These are phyloP conservation scores for Starmerella bombicola DNA, from an alignment of 805 yeast species.

Conservation along the genomic window DNA sequence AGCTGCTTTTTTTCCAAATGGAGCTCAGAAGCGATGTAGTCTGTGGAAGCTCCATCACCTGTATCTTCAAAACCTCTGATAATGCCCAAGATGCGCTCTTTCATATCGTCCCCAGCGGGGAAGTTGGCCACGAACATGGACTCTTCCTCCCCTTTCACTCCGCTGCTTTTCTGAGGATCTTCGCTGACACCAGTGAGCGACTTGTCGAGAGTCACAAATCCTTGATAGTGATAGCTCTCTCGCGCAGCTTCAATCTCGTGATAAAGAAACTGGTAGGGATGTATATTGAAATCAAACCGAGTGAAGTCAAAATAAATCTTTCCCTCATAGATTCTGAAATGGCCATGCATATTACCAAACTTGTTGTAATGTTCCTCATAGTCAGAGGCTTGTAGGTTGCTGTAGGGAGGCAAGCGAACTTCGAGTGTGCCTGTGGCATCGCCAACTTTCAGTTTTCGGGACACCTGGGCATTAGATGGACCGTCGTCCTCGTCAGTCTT, in stretches of 20 bases:
- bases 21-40: slow-evolving; percentile 14
- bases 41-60: slow-evolving; percentile 15
- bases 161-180: neutral
- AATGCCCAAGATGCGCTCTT: slow-evolving; percentile 11
- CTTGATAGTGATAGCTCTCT: slow-evolving; percentile 32
- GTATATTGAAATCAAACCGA: slow-evolving; percentile 31
- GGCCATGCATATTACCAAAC: slow-evolving; percentile 42
- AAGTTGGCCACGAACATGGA: slow-evolving; percentile 10
- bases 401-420: slow-evolving; percentile 40
- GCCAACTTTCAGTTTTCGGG: slow-evolving; percentile 40
- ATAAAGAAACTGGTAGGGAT: slow-evolving; percentile 42
- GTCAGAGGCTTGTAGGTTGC: slow-evolving; percentile 27
- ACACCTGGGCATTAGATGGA: slow-evolving; percentile 30
- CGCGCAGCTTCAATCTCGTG: slow-evolving; percentile 49
- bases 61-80: slow-evolving; percentile 8
- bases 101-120: slow-evolving; percentile 4
- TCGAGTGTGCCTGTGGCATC: slow-evolving; percentile 56
- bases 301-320: slow-evolving; percentile 41
- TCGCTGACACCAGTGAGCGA: neutral
- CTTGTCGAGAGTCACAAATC: slow-evolving; percentile 14
- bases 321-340: slow-evolving; percentile 38
- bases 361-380: slow-evolving; percentile 27
- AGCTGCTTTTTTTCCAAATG: slow-evolving; percentile 4
- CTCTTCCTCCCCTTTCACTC: neutral
- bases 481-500: too few species aligned